Percentiles rank a stretch among this genome's conserved stretches.
Evolutionary conservation across 1,139 yeast species (phyloP).

Genomic region (Debaryomyces nepalensis): DNA sequence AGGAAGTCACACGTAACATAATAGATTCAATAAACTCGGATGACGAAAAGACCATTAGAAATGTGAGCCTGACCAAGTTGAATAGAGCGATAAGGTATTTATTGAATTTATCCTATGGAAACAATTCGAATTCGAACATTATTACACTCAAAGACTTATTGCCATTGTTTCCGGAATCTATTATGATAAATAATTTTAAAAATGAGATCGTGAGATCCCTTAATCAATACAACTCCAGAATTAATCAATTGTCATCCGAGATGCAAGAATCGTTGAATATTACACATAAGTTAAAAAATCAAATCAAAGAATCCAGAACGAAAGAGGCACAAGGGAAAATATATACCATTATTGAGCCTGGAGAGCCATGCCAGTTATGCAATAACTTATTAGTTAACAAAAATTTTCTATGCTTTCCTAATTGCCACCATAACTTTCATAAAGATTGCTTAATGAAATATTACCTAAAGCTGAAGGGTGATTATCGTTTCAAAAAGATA

Average conservation of each 20-base stretch:
- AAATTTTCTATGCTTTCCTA: conserved; percentile 80
- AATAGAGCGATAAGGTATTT: conserved; percentile 33
- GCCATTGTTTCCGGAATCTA: conserved; percentile 82
- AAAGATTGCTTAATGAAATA: conserved; percentile 77
- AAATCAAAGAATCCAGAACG: conserved; percentile 55
- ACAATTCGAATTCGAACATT: conserved; percentile 24
- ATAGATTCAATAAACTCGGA: conserved; percentile 2
- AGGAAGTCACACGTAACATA: conserved; percentile 2
- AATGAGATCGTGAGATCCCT: conserved; percentile 80
- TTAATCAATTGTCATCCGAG: conserved; percentile 67
- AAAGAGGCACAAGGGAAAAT: conserved; percentile 44
- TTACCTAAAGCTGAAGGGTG: conserved; percentile 62
- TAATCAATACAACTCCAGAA: conserved; percentile 69
- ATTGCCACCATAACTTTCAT: conserved; percentile 87
- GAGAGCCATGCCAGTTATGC: conserved; percentile 81
- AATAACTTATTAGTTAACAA: conserved; percentile 67
- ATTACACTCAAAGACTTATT: conserved; percentile 79
- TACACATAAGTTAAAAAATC: conserved; percentile 62
- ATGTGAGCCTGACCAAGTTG: conserved; percentile 15
- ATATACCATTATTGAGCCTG: conserved; percentile 68
- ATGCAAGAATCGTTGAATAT: conserved; percentile 76
- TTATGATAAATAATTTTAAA: conserved; percentile 80
- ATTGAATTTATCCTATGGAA: conserved; percentile 29
- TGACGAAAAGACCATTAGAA: neutral
- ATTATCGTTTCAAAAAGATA: conserved; percentile 67